A percentile compares a stretch with the other conserved stretches of the same genome.
Evolutionary conservation across 1,284 basidiomycete species (phyloP).

Genomic region (Microbotryum scabiosae): DNA sequence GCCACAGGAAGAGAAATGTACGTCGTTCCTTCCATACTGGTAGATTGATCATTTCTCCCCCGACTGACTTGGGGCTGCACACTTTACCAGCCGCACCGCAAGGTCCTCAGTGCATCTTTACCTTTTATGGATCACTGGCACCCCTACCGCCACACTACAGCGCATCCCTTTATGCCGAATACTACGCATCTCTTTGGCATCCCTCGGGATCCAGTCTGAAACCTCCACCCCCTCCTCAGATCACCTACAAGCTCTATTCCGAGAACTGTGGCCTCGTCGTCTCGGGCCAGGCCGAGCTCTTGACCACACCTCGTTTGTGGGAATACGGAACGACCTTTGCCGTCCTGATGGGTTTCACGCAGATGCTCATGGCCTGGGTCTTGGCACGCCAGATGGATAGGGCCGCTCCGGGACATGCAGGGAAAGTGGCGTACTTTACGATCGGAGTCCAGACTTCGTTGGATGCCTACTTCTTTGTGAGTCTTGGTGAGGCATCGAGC

Average conservation of each 20-base stretch:
- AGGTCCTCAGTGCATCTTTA: slow-evolving; percentile 34
- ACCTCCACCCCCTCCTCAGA: slow-evolving; percentile 21
- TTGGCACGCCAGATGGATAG: slow-evolving; percentile 39
- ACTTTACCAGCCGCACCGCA: neutral
- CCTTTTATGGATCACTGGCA: slow-evolving; percentile 36
- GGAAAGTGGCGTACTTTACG: slow-evolving; percentile 33
- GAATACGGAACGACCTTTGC: slow-evolving; percentile 33
- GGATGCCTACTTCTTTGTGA: slow-evolving; percentile 36
- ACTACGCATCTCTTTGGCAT: slow-evolving; percentile 32
- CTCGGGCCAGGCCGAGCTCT: slow-evolving; percentile 15
- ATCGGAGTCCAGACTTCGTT: slow-evolving; percentile 34
- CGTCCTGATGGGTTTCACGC: slow-evolving; percentile 31
- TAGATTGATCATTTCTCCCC: neutral
- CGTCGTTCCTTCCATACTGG: neutral
- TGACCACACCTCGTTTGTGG: slow-evolving; percentile 34
- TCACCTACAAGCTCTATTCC: slow-evolving; percentile 35
- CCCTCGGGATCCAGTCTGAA: slow-evolving; percentile 35
- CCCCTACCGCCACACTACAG: slow-evolving; percentile 29
- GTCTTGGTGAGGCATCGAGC: neutral
- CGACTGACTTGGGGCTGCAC: neutral
- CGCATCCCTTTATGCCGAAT: slow-evolving; percentile 29
- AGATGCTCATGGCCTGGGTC: slow-evolving; percentile 32
- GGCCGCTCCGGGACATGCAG: slow-evolving; percentile 8
- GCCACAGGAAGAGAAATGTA: neutral
- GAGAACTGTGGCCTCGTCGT: slow-evolving; percentile 38